A percentile compares a stretch with the other conserved stretches of the same genome.
These are phyloP conservation scores for Dionaea muscipula DNA, from an alignment of 179 eudicot species.

Conservation along the genomic window DNA sequence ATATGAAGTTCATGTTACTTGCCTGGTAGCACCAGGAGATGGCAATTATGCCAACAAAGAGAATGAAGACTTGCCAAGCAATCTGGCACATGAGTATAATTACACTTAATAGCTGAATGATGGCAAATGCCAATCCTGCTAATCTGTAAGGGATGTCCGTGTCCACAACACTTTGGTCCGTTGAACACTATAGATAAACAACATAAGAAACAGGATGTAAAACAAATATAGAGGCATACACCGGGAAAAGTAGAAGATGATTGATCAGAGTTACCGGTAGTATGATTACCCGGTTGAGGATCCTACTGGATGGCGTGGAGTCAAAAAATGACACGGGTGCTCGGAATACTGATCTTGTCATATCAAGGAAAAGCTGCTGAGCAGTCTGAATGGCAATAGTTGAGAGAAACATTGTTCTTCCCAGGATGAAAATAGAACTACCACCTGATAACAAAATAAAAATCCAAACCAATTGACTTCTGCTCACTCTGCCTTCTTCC, in stretches of 20 bases:
- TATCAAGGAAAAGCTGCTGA: conserved; percentile 44
- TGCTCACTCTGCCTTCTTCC: conserved; percentile 34
- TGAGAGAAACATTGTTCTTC: conserved; percentile 68
- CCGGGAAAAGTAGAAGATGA: neutral
- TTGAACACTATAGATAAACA: conserved; percentile 54
- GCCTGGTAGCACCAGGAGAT: conserved; percentile 79
- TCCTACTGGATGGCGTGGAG: conserved; percentile 72
- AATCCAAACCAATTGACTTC: conserved; percentile 34
- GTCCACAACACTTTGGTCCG: conserved; percentile 81
- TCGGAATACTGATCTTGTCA: conserved; percentile 59
- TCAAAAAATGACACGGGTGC: conserved; percentile 85
- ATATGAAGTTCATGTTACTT: conserved; percentile 9
- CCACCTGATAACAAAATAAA: conserved; percentile 59
- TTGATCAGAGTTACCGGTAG: neutral
- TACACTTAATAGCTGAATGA: conserved; percentile 68
- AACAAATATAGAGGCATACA: neutral
- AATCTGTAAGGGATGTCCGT: conserved; percentile 78
- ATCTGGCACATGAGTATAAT: conserved; percentile 61
- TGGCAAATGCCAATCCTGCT: conserved; percentile 83
- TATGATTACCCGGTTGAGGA: conserved; percentile 56
- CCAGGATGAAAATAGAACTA: conserved; percentile 70
- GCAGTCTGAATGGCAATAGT: conserved; percentile 74
- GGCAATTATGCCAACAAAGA: conserved; percentile 47
- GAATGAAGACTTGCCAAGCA: conserved; percentile 62
- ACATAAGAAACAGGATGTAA: neutral